Conservation (phyloP, 192 early-diverging fungal genomes). For the Linnemannia schmuckeri region DNA sequence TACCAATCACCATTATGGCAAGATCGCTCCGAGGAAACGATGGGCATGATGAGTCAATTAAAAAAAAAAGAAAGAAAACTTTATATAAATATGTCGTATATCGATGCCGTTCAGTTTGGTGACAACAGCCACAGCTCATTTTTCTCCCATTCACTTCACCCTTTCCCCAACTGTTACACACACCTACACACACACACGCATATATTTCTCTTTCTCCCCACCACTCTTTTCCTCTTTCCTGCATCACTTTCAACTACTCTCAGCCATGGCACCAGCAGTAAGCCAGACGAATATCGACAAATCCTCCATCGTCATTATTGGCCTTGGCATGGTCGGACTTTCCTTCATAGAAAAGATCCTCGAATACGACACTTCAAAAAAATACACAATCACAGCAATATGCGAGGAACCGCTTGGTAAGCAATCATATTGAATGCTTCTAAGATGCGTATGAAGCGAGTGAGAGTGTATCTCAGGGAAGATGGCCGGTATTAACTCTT, state of each 20-base stretch:
- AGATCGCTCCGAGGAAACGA: background rate
- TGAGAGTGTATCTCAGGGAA: background rate
- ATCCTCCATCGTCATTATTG: slow-evolving; percentile 65
- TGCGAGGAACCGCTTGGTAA: slow-evolving; percentile 67
- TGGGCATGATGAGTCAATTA: background rate
- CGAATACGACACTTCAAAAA: slow-evolving; percentile 63
- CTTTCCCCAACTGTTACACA: background rate
- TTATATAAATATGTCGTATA: background rate
- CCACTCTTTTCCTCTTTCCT: background rate
- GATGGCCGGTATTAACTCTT: background rate
- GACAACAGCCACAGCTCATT: background rate
- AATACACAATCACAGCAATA: slow-evolving; percentile 65
- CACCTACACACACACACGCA: slow-evolving; percentile 4
- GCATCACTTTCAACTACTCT: background rate
- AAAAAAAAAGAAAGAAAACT: background rate
- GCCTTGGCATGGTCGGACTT: slow-evolving; percentile 80
- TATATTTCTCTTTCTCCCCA: background rate
- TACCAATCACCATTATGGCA: background rate
- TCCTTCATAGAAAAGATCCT: slow-evolving; percentile 74
- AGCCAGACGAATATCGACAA: background rate
- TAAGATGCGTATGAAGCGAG: background rate
- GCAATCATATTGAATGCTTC: background rate
- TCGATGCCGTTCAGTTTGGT: background rate
- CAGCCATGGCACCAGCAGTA: slow-evolving; percentile 12
- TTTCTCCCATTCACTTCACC: background rate